These are phyloP conservation scores for Jasminum sambac DNA, from an alignment of 257 asterid genomes.

Conservation along the genomic window DNA sequence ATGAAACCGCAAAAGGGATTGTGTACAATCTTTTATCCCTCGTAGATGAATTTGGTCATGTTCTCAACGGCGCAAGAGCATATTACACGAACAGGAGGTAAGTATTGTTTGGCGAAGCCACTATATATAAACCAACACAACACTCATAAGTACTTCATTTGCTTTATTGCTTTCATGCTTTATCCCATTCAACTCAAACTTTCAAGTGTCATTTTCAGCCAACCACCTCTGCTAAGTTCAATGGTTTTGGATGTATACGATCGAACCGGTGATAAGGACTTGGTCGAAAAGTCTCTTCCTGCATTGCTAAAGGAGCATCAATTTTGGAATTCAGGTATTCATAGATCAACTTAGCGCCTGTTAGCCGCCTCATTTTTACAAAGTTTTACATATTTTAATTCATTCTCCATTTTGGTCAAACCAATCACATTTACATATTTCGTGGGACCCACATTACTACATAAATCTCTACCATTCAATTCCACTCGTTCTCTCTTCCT, in stretches of 20 bases:
- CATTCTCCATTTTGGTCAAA: too few species aligned
- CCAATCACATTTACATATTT: too few species aligned
- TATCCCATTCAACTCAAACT: neutral
- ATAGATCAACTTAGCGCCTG: neutral
- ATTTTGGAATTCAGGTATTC: conserved; percentile 83
- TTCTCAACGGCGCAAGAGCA: conserved; percentile 90
- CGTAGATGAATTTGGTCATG: conserved; percentile 63
- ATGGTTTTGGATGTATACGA: conserved; percentile 71
- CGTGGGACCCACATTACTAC: too few species aligned
- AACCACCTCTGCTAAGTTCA: conserved; percentile 85
- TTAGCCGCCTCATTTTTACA: too few species aligned
- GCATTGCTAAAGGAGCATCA: conserved; percentile 67
- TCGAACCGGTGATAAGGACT: conserved; percentile 52
- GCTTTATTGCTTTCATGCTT: neutral
- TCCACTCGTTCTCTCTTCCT: too few species aligned
- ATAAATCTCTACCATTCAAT: too few species aligned
- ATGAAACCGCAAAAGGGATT: conserved; percentile 86
- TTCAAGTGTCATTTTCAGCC: conserved; percentile 47
- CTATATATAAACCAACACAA: neutral
- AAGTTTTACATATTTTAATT: too few species aligned
- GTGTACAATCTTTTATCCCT: conserved; percentile 74
- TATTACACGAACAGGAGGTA: conserved; percentile 93
- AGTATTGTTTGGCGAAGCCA: neutral
- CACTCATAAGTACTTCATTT: neutral
- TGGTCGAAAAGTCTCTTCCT: conserved; percentile 65